These are phyloP conservation scores for Boeremia lycopersici DNA, from an alignment of 2,329 filamentous ascomycete species.

Conservation along the genomic window DNA sequence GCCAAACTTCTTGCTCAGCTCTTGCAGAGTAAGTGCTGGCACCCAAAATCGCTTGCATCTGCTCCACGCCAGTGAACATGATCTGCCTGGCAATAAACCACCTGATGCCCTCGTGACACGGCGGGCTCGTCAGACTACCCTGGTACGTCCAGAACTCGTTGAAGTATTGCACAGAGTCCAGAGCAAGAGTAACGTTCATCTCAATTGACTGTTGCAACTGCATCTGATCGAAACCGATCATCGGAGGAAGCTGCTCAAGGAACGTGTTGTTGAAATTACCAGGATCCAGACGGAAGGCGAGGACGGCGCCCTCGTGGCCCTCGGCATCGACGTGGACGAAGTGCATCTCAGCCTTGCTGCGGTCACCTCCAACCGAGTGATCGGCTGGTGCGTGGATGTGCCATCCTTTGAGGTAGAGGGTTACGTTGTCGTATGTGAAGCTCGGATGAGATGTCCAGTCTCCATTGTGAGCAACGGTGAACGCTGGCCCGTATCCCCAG, in stretches of 20 bases:
- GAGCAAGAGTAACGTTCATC: conserved; percentile 42
- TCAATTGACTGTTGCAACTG: conserved; percentile 23
- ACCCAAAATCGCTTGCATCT: conserved; percentile 56
- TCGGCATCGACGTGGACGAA: conserved; percentile 54
- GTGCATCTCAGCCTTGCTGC: conserved; percentile 56
- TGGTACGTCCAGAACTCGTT: conserved; percentile 57
- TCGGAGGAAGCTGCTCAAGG: conserved; percentile 50
- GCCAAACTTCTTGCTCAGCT: conserved; percentile 55
- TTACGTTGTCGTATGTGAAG: conserved; percentile 55
- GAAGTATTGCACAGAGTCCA: conserved; percentile 49
- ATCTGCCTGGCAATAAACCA: conserved; percentile 54
- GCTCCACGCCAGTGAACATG: conserved; percentile 51
- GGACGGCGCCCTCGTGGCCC: conserved; percentile 53
- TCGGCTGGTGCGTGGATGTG: conserved; percentile 60
- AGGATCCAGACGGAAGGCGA: conserved; percentile 56
- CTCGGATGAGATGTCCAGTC: conserved; percentile 50
- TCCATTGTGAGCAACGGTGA: conserved; percentile 47
- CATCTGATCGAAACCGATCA: conserved; percentile 50
- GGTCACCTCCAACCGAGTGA: conserved; percentile 53
- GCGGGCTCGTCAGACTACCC: conserved; percentile 56
- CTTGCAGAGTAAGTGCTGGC: conserved; percentile 55
- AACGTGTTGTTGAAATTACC: conserved; percentile 49
- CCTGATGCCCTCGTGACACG: conserved; percentile 54
- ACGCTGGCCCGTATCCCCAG: conserved; percentile 58
- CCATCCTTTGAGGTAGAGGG: conserved; percentile 57